These are phyloP conservation scores for Rubus parviflorus DNA, from an alignment of 306 rosid genomes.

Conservation along the genomic window DNA sequence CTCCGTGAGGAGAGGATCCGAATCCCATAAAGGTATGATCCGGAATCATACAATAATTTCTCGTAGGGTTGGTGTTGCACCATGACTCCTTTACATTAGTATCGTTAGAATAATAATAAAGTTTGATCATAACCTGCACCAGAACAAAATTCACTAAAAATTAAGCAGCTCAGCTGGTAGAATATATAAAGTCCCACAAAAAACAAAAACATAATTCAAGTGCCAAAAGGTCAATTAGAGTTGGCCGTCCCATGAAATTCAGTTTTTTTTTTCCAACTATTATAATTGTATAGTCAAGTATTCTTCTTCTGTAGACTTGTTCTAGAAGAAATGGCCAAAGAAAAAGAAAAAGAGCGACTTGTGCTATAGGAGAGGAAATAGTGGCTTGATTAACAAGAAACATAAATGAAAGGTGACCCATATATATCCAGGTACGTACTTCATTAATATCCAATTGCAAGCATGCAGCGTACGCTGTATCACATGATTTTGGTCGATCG, in stretches of 20 bases:
- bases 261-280: too few species aligned
- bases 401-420: neutral
- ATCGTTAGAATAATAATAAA: neutral
- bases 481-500: neutral
- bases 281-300: too few species aligned
- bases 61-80: too few species aligned
- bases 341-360: neutral
- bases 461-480: neutral
- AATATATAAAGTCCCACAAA: neutral
- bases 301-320: too few species aligned
- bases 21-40: too few species aligned
- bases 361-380: neutral
- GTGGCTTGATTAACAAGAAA: neutral
- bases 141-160: neutral
- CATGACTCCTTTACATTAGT: neutral
- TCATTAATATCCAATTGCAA: too few species aligned
- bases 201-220: too few species aligned
- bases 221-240: too few species aligned
- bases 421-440: neutral
- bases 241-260: too few species aligned
- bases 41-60: too few species aligned
- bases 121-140: neutral
- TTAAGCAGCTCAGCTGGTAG: neutral
- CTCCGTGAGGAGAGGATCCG: too few species aligned
- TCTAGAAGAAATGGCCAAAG: too few species aligned